phyloP scores from a whole-genome alignment of 768 basidiomycete genomes.

The Mycena filopes region DNA sequence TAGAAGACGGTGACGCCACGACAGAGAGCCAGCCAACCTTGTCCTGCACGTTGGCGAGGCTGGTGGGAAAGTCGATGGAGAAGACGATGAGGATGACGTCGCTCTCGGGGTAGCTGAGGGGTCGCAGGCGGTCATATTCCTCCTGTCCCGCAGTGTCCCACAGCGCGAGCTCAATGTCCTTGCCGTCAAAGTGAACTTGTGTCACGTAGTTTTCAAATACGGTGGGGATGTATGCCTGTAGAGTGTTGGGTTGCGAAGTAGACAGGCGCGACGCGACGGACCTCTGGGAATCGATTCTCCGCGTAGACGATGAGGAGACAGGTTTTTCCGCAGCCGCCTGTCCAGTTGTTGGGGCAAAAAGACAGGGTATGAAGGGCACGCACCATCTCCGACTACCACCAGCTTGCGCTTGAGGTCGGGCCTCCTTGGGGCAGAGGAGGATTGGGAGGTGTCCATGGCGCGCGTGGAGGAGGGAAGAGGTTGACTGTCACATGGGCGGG shows the following conservation, averaged over 20 bases:
- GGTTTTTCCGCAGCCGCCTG: slow-evolving; percentile 92
- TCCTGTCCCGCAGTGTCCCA: slow-evolving; percentile 99
- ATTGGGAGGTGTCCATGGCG: slow-evolving; percentile 43
- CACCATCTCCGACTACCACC: slow-evolving; percentile 90
- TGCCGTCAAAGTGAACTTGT: slow-evolving; percentile 86
- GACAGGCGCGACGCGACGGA: slow-evolving; percentile 41
- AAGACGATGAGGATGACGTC: slow-evolving; percentile 96
- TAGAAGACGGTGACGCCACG: slow-evolving; percentile 1
- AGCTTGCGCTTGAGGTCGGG: slow-evolving; percentile 90
- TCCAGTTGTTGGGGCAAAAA: slow-evolving; percentile 14
- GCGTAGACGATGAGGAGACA: slow-evolving; percentile 97
- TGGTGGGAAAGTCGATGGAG: slow-evolving; percentile 92
- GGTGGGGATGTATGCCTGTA: slow-evolving; percentile 89
- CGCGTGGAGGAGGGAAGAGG: neutral
- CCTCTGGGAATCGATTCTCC: slow-evolving; percentile 96
- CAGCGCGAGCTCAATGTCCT: slow-evolving; percentile 93
- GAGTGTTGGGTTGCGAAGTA: slow-evolving; percentile 17
- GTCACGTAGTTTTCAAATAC: slow-evolving; percentile 97
- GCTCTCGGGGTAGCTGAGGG: slow-evolving; percentile 89
- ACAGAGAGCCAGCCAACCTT: slow-evolving; percentile 62
- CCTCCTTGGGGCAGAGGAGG: slow-evolving; percentile 53
- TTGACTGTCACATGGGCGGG: no score
- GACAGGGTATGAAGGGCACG: slow-evolving; percentile 37
- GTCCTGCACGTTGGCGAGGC: slow-evolving; percentile 90
- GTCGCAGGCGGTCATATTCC: slow-evolving; percentile 92